Base-by-base conservation (phyloP, 768 basidiomycete species). In the Tulasnella sp. region DNA sequence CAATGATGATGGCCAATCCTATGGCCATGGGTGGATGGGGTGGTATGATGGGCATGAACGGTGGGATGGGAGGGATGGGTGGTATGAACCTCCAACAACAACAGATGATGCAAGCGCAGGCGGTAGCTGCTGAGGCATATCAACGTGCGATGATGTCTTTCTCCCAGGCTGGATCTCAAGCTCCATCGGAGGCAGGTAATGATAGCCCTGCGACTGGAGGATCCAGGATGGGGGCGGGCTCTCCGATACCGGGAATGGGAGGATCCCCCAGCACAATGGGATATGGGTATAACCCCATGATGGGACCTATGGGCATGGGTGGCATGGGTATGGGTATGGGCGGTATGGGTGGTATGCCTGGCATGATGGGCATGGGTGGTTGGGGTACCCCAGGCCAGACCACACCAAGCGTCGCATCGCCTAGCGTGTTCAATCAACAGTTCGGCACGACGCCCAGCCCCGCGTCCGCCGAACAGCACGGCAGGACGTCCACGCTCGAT, bases 71-170 rank as follows among this genome's bases (percentile, higher is more conserved):
- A 72, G 43, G 76, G 69, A 60, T 72, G 74, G 19, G 67, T 64
- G 60, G 61, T 7, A 50, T 47, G 42, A 58, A 55, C 9, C 69
- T 70, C 69, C 76, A 77, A 72, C 68, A 75, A 0, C 62, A 74
- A 69, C 87, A 88, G 65, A 81, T 90, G 81, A 85, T 86, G 67
- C 88, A 87, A 3, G 88, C 90, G 15, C 67, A 68, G 19, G 86
- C 88, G 67, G 86, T 86, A 5, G 83, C 78, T 0, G 76, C 85
- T 34, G 85, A 88, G 66, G 89, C 90, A 0, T 92, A 91, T 71
- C 89, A 90, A 23, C 67, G 63, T 38, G 66, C 68, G 34, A 68
- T 69, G 67, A 66, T 69, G 59, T 43, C 64, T n/a, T 67, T 68
- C 63, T 67, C 66, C 9, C 67, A 68, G 60, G 67, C 66, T 8